Conservation (phyloP, 306 rosid species). For the Cicer cuneatum region DNA sequence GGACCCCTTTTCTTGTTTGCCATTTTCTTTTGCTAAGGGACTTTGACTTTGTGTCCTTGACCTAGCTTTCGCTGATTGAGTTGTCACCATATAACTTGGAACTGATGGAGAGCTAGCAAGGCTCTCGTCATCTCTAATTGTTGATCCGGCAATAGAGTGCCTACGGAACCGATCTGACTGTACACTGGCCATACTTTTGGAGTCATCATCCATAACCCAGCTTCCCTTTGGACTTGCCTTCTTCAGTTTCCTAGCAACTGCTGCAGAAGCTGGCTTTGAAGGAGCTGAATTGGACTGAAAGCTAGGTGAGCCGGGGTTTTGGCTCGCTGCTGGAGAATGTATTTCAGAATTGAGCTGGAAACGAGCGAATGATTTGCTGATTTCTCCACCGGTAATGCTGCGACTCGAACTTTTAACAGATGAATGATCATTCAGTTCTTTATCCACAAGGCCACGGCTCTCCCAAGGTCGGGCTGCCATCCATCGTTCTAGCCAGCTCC, state of each 20-base stretch:
- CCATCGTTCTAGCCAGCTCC: constrained; percentile 99
- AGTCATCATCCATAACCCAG: constrained; percentile 66
- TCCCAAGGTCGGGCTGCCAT: constrained; percentile 89
- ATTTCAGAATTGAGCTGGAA: constrained; percentile 84
- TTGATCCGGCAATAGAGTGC: constrained; percentile 77
- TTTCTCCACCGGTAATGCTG: constrained; percentile 71
- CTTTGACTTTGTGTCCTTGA: constrained; percentile 78
- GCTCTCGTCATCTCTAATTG: constrained; percentile 76
- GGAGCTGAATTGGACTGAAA: constrained; percentile 71
- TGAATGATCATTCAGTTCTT: constrained; percentile 66
- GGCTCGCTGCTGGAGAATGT: constrained; percentile 82
- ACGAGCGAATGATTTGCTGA: constrained; percentile 87
- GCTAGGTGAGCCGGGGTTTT: constrained; percentile 59
- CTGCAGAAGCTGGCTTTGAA: constrained; percentile 60
- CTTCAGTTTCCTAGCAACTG: constrained; percentile 57
- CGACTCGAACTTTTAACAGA: constrained; percentile 68
- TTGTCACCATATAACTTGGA: constrained; percentile 88
- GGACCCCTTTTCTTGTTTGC: constrained; percentile 62
- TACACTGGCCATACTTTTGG: constrained; percentile 67
- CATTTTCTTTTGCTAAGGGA: constrained; percentile 69
- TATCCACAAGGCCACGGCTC: constrained; percentile 56
- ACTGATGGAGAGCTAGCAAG: constrained; percentile 73
- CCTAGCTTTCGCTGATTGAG: constrained; percentile 89
- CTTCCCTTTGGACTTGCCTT: constrained; percentile 72
- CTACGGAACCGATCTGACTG: constrained; percentile 80